Evolutionary conservation across 208 protist genomes (phyloP), one percentile per base, ranked within the genome.

Genomic region (Leishmania braziliensis): DNA sequence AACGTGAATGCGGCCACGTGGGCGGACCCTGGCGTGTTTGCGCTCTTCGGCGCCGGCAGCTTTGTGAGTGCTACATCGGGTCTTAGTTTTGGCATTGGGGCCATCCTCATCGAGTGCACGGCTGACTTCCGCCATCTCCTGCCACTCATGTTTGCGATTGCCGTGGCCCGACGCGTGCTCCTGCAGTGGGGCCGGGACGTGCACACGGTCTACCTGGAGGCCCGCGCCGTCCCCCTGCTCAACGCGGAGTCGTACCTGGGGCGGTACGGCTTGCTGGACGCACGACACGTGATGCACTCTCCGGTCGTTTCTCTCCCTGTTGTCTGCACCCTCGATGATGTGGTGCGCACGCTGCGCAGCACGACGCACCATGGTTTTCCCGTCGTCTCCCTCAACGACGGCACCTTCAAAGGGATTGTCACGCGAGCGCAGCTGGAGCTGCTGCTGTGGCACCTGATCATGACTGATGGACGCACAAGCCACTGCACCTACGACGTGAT

Each of bases 21-120:
- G 90, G 85, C 86, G 8, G 90, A 93, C 80, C 87, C 87, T 9
- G 88, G 88, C 9, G 83, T 86, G 33, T 93, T 90, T 77, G 90
- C 90, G 10, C 84, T 93, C 65, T 86, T 93, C 75, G 90, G 90
- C 29, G 90, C 90, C n/a, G 90, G 87, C 36, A 88, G 90, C 80
- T 93, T 93, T 65, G 43, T 93, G 53, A 84, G 86, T 60, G 88
- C 84, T 33, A 87, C 81, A 29, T 86, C 87, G 9, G 87, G 90
- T 0, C 80, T 93, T 26, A 91, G 88, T 53, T 93, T 91, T 60
- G 83, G 88, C 50, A 77, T 91, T 0, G 87, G 84, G 5, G 84
- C 76, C 12, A 85, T 93, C 50, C 74, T 93, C 46, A 88, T 91
- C 62, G 90, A 93, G 69, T 86, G 80, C 69, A 91, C 87, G 20